Percentiles rank a stretch among this genome's conserved stretches.
Conservation (phyloP, 306 rosid species). For the Vigna nakashimae region DNA sequence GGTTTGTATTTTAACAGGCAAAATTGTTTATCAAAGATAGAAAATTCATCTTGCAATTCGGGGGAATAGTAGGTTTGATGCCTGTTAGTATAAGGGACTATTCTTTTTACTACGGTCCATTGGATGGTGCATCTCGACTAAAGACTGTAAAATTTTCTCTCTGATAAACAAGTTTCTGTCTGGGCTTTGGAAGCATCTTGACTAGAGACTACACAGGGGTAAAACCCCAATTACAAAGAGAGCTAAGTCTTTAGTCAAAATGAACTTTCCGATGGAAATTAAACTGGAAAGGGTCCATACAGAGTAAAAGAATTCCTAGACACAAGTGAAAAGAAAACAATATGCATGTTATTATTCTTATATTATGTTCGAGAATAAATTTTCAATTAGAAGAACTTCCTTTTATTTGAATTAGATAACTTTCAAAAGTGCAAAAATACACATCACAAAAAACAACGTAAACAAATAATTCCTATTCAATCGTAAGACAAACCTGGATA, state of each 20-base stretch:
- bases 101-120: too few relatives aligned
- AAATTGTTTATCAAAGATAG: not conserved
- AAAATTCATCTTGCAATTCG: not conserved
- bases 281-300: not conserved
- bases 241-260: not conserved
- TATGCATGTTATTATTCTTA: not conserved
- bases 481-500: conserved; percentile 54
- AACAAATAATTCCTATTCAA: conserved; percentile 19
- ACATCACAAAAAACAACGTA: conserved; percentile 27
- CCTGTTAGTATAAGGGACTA: not conserved
- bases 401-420: not conserved
- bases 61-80: not conserved
- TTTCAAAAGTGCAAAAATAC: not conserved
- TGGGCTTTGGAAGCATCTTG: too few relatives aligned
- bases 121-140: too few relatives aligned
- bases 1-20: not conserved
- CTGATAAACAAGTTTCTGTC: too few relatives aligned
- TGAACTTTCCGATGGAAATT: not conserved
- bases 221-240: too few relatives aligned
- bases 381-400: not conserved
- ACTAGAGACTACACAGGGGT: too few relatives aligned
- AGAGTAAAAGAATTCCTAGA: not conserved
- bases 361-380: not conserved
- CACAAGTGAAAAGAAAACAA: not conserved
- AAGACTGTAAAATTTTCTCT: too few relatives aligned